phyloP scores from a whole-genome alignment of 31 red algal genomes.

The Asparagopsis taxiformis region DNA sequence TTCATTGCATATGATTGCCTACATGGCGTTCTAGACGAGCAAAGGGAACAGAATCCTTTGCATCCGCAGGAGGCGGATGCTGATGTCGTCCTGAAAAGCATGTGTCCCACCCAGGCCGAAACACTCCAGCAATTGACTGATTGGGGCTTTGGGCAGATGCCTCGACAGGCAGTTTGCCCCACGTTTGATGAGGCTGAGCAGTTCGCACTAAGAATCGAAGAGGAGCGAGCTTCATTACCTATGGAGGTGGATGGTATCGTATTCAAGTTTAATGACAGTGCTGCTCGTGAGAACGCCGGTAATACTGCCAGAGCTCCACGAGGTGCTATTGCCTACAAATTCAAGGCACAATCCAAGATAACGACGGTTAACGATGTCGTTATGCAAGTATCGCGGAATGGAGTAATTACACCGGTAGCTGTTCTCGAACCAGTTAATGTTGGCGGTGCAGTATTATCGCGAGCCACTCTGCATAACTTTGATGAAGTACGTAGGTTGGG shows the following conservation, averaged over 20 bases:
- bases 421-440: slow-evolving; percentile 64
- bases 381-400: slow-evolving; percentile 75
- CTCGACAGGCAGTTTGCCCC: slow-evolving; percentile 21
- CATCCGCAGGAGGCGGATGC: not conserved
- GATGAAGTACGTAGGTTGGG: slow-evolving; percentile 70
- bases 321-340: slow-evolving; percentile 77
- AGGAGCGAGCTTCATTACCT: slow-evolving; percentile 33
- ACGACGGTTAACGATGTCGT: slow-evolving; percentile 62
- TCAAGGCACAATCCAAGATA: slow-evolving; percentile 47
- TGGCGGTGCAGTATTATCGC: slow-evolving; percentile 61
- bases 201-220: slow-evolving; percentile 47
- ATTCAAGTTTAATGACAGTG: slow-evolving; percentile 57
- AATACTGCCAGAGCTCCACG: slow-evolving; percentile 71
- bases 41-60: not conserved
- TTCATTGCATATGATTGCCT: slow-evolving; percentile 82
- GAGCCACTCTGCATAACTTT: slow-evolving; percentile 87
- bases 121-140: slow-evolving; percentile 21
- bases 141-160: slow-evolving; percentile 68
- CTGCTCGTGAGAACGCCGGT: slow-evolving; percentile 38
- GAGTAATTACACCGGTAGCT: slow-evolving; percentile 90
- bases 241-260: slow-evolving; percentile 81
- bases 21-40: slow-evolving; percentile 9
- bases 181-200: slow-evolving; percentile 18
- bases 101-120: slow-evolving; percentile 37
- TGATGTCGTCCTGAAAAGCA: slow-evolving; percentile 9